These are phyloP conservation scores for Zalaria sp. DNA, from an alignment of 2,329 filamentous ascomycete genomes.

Conservation along the genomic window DNA sequence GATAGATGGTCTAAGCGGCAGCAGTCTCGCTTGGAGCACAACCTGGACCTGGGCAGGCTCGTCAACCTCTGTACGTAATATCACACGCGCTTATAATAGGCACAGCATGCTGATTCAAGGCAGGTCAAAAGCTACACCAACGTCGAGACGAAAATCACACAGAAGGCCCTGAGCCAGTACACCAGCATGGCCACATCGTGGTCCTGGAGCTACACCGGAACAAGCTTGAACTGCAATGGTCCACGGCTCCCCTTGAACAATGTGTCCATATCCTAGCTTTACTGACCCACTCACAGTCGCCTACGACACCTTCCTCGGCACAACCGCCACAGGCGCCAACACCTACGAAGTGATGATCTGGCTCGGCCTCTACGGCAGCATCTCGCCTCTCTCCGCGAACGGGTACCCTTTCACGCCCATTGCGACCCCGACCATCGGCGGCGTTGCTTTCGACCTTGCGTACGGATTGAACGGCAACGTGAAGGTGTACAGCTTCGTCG, in stretches of 20 bases:
- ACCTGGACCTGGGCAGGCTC: constrained; percentile 5
- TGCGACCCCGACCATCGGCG: constrained; percentile 5
- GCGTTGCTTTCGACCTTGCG: constrained; percentile 6
- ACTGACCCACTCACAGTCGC: neutral
- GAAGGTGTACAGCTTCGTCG: constrained; percentile 9
- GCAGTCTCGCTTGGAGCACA: constrained; percentile 3
- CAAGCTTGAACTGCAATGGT: constrained; percentile 1
- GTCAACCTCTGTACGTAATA: neutral
- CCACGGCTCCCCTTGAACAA: neutral
- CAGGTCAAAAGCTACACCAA: constrained; percentile 3
- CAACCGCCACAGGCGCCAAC: constrained; percentile 2
- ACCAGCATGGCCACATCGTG: constrained; percentile 3
- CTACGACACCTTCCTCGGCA: constrained; percentile 8
- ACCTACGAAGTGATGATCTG: constrained; percentile 9
- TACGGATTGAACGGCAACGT: constrained; percentile 8
- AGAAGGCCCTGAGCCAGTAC: constrained; percentile 2
- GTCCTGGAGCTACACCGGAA: constrained; percentile 6
- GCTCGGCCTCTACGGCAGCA: constrained; percentile 7
- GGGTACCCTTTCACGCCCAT: constrained; percentile 9
- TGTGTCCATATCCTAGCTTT: neutral
- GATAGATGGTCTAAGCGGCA: neutral
- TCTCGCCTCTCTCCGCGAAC: constrained; percentile 8
- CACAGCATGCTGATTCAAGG: neutral
- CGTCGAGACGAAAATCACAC: constrained; percentile 1
- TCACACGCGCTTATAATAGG: neutral